Evolutionary conservation across 2,329 filamentous ascomycete species (phyloP), one percentile per base, ranked within the genome.

Genomic region (Apiospora sp.): DNA sequence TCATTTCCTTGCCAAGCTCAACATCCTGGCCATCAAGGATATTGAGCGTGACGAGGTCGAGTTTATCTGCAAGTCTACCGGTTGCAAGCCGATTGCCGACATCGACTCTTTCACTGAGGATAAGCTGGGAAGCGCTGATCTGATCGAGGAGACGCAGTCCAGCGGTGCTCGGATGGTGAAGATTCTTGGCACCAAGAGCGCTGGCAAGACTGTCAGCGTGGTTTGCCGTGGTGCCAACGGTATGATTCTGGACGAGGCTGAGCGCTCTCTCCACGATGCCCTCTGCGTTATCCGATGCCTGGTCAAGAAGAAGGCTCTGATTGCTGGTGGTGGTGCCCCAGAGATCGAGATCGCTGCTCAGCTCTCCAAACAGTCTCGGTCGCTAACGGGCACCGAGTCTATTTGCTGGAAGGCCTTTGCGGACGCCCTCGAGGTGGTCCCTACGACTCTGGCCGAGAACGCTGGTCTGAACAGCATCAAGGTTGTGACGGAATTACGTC

Each of bases 391-490:
- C 74, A 98, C 96, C 6, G 96, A 99, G 83, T 92, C 95, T 51
- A 98, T 98, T 81, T 99, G 96, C 90, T 99, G 94, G 94, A 98
- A 98, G 86, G 96, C 96, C 0, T 99, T 99, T 81, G 96, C 97
- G 1, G 96, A 99, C 76, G 96, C 96, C 10, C 93, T 99, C 87
- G 96, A 99, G 85, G 94, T 99, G 58, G 94, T 99, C 71, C 96
- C 97, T 19, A 98, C 96, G 46, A 99, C 96, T 1, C 88, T 99
- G 77, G 97, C 96, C 0, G 96, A 99, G 86, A 99, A 99, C 79
- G 96, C 96, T 0, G 96, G 96, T 69, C 88, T 99, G 75, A 99
- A 99, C 88, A 96, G 94, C 82, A 99, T 99, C 89, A 98, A 97
- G 86, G 96, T 99, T 41, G 96, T 99, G 67, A 99, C 96, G 37